Base-by-base conservation (phyloP, 768 basidiomycete species). In the Mrakia blollopis region DNA sequence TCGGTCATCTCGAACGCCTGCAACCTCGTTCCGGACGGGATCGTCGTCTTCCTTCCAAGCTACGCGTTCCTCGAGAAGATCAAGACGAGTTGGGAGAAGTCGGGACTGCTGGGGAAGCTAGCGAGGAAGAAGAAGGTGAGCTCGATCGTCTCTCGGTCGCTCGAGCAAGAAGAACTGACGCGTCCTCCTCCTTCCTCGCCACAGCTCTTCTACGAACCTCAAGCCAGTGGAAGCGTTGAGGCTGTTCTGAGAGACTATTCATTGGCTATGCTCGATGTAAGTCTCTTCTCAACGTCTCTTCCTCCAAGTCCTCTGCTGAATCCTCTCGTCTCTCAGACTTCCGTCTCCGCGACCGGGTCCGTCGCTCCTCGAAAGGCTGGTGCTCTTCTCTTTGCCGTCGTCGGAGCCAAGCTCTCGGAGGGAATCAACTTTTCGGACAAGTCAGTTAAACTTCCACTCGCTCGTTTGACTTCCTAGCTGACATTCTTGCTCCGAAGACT, bases 361-460 rank as follows among this genome's bases (percentile, higher is more conserved):
- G 61, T 37, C 35, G 69, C 37, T 14, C 25, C 21, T 32, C 70
- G 72, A 0, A 79, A 78, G 74, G 80, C 83, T 0, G 94, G 94
- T 23, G 92, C 93, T 3, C 83, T 99, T 54, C 85, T 99, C 7
- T 90, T 98, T 74, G 96, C 97, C 2, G 97, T 98, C 14, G 91
- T 98, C 37, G 95, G 95, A 25, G 96, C 94, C 37, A 98, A 98
- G 82, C 87, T 99, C n/a, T 95, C 93, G 0, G 97, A 99, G 84
- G 96, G 95, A 11, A 86, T 89, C 78, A 88, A 89, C 82, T 88
- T 88, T 80, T 87, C 89, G 28, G 91, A 93, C 82, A 87, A 89
- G 72, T 74, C 7, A 65, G 73, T 50, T 14, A 21, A 0, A 7
- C 9, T 14, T 9, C 60, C 25, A 3, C 1, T 23, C 61, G 11